Percentiles rank a stretch among this genome's conserved stretches.
These are phyloP conservation scores for Fusarium pseudoanthophilum DNA, from an alignment of 2,329 filamentous ascomycete species.

Conservation along the genomic window DNA sequence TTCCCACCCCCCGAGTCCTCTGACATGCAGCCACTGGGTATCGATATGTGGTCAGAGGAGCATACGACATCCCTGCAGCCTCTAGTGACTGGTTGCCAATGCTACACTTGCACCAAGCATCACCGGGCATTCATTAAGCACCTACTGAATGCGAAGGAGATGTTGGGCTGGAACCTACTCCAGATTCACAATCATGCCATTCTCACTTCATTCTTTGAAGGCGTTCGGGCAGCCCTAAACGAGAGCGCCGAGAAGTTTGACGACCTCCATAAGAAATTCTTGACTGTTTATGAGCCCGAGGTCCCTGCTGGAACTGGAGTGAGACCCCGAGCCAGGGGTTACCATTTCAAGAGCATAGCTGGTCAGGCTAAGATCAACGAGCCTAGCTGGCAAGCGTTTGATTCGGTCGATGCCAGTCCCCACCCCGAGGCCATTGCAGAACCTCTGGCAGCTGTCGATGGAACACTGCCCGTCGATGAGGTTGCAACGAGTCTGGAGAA, in stretches of 20 bases:
- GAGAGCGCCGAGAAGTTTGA: slow-evolving; percentile 69
- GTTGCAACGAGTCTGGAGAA: slow-evolving; percentile 64
- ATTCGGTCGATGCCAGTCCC: slow-evolving; percentile 34
- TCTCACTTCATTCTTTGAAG: slow-evolving; percentile 77
- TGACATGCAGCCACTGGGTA: slow-evolving; percentile 66
- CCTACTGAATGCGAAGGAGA: slow-evolving; percentile 88
- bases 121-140: slow-evolving; percentile 90
- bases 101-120: slow-evolving; percentile 86
- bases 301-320: slow-evolving; percentile 80
- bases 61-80: slow-evolving; percentile 73
- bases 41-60: slow-evolving; percentile 77
- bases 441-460: slow-evolving; percentile 48
- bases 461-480: slow-evolving; percentile 58
- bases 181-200: slow-evolving; percentile 90
- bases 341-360: slow-evolving; percentile 80
- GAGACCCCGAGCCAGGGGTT: slow-evolving; percentile 82
- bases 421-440: slow-evolving; percentile 32
- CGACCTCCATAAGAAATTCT: slow-evolving; percentile 56
- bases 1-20: slow-evolving; percentile 65
- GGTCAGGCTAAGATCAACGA: slow-evolving; percentile 75
- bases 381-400: slow-evolving; percentile 71
- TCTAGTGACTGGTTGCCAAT: slow-evolving; percentile 72
- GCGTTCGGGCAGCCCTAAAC: slow-evolving; percentile 72
- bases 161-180: slow-evolving; percentile 93
- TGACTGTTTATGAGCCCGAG: slow-evolving; percentile 70